These are phyloP conservation scores for Penicillium subrubescens DNA, from an alignment of 495 filamentous ascomycete genomes.

Conservation along the genomic window DNA sequence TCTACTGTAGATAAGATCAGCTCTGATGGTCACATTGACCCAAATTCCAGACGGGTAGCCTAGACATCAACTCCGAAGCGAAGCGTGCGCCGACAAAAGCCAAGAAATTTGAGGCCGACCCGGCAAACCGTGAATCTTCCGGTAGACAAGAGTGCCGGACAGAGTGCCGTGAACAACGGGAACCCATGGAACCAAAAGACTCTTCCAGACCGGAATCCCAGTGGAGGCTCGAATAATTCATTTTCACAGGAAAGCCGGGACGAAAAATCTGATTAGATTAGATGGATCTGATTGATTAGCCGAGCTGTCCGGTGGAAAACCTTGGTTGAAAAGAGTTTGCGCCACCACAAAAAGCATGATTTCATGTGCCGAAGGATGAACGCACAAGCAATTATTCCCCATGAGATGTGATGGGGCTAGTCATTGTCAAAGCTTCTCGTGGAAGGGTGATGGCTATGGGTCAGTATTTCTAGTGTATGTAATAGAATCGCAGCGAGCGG, in stretches of 20 bases:
- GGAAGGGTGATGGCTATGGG: not conserved
- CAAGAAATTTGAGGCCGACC: not conserved
- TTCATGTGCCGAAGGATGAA: not conserved
- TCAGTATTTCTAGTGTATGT: not conserved
- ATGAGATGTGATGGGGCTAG: not conserved
- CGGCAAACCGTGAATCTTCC: not conserved
- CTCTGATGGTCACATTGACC: too few species aligned
- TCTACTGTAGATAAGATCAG: too few species aligned
- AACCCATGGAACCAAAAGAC: not conserved
- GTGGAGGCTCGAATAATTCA: too few species aligned
- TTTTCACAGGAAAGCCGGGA: not conserved
- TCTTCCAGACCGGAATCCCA: not conserved
- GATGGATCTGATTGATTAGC: conserved; percentile 1
- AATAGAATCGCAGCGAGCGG: not conserved
- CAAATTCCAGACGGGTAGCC: too few species aligned
- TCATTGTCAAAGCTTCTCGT: not conserved
- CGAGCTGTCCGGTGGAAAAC: not conserved
- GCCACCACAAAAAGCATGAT: not conserved
- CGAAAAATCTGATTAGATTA: conserved; percentile 14
- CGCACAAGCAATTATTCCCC: not conserved
- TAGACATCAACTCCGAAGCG: not conserved
- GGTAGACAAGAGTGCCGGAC: not conserved
- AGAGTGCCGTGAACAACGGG: not conserved
- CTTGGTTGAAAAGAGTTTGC: not conserved
- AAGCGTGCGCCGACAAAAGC: not conserved